Evolutionary conservation across 441 rosid species (phyloP).

Genomic region (Eutrema salsugineum): DNA sequence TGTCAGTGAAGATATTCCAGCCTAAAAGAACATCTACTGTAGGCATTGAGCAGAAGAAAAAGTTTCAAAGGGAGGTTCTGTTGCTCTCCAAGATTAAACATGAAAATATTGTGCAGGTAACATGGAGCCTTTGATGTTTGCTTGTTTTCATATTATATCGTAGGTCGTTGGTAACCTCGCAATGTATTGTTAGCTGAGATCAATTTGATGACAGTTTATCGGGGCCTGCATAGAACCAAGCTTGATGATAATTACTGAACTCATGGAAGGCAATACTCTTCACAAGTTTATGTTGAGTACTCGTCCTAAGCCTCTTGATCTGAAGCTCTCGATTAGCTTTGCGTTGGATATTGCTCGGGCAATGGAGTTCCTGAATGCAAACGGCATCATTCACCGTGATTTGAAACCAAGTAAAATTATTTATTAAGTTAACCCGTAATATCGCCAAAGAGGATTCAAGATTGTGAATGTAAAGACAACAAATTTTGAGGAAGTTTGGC

Average conservation of each 20-base stretch:
- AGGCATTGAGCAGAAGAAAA: slow-evolving; percentile 41
- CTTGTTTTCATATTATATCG: not conserved
- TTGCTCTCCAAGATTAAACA: slow-evolving; percentile 56
- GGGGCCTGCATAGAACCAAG: slow-evolving; percentile 60
- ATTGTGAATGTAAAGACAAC: not conserved
- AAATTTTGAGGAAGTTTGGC: not conserved
- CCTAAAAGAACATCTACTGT: slow-evolving; percentile 40
- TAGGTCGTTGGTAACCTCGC: not conserved
- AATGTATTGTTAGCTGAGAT: not conserved
- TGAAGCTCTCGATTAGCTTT: slow-evolving; percentile 41
- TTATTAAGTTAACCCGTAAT: not conserved
- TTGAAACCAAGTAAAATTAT: slow-evolving; percentile 54
- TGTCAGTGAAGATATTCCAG: slow-evolving; percentile 65
- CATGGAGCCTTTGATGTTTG: not conserved
- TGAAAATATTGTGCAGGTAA: slow-evolving; percentile 66
- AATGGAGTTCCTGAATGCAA: slow-evolving; percentile 71
- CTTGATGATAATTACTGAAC: slow-evolving; percentile 60
- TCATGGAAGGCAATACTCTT: slow-evolving; percentile 55
- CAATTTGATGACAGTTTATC: slow-evolving; percentile 40
- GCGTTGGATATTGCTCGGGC: slow-evolving; percentile 61
- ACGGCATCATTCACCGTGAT: slow-evolving; percentile 81
- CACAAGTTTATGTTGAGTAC: slow-evolving; percentile 53
- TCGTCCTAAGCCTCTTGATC: slow-evolving; percentile 52
- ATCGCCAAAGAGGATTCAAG: not conserved
- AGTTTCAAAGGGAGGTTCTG: slow-evolving; percentile 63